Evolutionary conservation across 2,329 filamentous ascomycete species (phyloP).

Genomic region (Rasamsonia emersonii): DNA sequence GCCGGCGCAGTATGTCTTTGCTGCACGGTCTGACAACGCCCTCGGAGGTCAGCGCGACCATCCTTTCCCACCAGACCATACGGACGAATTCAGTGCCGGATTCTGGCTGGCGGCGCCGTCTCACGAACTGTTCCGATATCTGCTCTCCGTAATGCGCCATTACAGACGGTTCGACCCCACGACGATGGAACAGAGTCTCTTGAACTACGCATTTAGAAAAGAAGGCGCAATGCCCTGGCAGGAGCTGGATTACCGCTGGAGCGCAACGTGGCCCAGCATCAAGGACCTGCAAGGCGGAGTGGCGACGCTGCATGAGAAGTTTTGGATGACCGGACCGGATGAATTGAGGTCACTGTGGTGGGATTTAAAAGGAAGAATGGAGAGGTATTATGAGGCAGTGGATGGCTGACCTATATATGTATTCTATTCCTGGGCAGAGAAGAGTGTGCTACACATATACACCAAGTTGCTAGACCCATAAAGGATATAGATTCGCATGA

Average conservation of each 20-base stretch:
- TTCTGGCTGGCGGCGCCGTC: constrained; percentile 36
- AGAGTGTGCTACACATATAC: too few species aligned
- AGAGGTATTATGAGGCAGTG: too few species aligned
- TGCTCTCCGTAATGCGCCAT: constrained; percentile 27
- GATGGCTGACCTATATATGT: too few species aligned
- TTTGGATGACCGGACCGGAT: constrained; percentile 1
- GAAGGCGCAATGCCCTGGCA: constrained; percentile 37
- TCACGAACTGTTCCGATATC: constrained; percentile 29
- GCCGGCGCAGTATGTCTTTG: constrained; percentile 5
- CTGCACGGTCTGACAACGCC: constrained; percentile 3
- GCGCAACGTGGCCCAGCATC: constrained; percentile 6
- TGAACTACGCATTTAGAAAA: constrained; percentile 37
- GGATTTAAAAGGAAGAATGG: constrained; percentile 2
- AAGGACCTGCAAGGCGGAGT: constrained; percentile 3
- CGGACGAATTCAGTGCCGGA: constrained; percentile 14
- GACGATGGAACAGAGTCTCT: constrained; percentile 35
- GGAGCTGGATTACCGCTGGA: constrained; percentile 32
- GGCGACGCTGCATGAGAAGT: constrained; percentile 2
- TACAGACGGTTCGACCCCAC: constrained; percentile 30
- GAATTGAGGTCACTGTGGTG: constrained; percentile 1
- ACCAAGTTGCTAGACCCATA: too few species aligned
- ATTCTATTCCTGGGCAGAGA: too few species aligned
- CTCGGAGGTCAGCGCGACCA: constrained; percentile 3
- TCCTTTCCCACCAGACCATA: constrained; percentile 3
- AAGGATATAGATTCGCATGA: too few species aligned